Conservation (phyloP, 768 basidiomycete genomes). For the Tulasnella sp. region DNA sequence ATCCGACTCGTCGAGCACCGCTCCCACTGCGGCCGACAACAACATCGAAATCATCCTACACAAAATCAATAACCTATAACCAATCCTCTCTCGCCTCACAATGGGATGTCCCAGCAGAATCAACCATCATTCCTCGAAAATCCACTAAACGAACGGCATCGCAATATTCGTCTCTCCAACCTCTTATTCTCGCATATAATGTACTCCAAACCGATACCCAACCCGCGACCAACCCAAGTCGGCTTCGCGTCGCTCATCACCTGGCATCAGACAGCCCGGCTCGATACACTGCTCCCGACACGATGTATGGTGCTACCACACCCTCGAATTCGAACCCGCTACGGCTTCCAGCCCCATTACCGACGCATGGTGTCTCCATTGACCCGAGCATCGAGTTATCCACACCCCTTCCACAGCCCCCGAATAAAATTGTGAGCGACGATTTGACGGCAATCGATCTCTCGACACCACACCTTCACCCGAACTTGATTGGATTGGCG, state of each 20-base stretch:
- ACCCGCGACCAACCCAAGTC: constrained; percentile 15
- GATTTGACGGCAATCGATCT: not conserved
- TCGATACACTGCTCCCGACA: constrained; percentile 14
- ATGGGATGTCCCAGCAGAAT: not conserved
- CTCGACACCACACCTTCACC: constrained; percentile 11
- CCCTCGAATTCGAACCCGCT: not conserved
- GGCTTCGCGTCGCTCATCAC: constrained; percentile 12
- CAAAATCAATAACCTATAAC: constrained; percentile 60
- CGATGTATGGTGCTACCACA: constrained; percentile 5
- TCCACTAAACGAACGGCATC: not conserved
- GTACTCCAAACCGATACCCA: constrained; percentile 11
- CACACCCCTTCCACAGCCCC: constrained; percentile 1
- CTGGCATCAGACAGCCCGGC: constrained; percentile 10
- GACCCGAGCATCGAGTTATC: constrained; percentile 3
- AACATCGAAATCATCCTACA: constrained; percentile 32
- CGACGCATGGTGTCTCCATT: constrained; percentile 7
- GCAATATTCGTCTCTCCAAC: constrained; percentile 12
- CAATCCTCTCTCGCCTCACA: constrained; percentile 53
- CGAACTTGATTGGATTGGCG: not conserved
- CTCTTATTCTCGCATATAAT: constrained; percentile 9
- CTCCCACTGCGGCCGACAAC: constrained; percentile 42
- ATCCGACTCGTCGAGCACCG: constrained; percentile 29
- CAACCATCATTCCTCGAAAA: not conserved
- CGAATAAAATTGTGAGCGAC: constrained; percentile 4
- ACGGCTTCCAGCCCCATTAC: constrained; percentile 11